A percentile compares a stretch with the other conserved stretches of the same genome.
phyloP scores from a whole-genome alignment of 2,329 filamentous ascomycete genomes.

The Rachicladosporium sp. region DNA sequence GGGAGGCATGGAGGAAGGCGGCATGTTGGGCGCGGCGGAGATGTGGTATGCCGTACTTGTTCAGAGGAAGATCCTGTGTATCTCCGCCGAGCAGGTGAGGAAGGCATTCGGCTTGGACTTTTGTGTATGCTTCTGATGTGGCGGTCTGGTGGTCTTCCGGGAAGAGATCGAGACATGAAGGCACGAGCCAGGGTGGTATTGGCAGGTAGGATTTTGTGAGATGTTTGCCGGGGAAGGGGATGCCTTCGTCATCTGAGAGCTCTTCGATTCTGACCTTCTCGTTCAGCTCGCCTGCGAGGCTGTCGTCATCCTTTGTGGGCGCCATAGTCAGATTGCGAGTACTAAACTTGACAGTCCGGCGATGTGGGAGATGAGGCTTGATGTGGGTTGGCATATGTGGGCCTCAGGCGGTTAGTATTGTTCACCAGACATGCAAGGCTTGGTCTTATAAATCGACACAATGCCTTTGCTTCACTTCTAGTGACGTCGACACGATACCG shows the following conservation, averaged over 20 bases:
- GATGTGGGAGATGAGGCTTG: conserved; percentile 3
- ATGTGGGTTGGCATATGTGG: conserved; percentile 9
- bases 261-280: conserved; percentile 20
- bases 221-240: conserved; percentile 17
- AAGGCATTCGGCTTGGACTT: conserved; percentile 11
- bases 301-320: conserved; percentile 6
- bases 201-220: conserved; percentile 4
- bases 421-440: conserved; percentile 2
- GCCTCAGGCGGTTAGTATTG: conserved; percentile 13
- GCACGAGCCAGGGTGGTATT: conserved; percentile 18
- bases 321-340: conserved; percentile 5
- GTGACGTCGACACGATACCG: no score
- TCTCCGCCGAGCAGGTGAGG: conserved; percentile 15
- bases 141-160: conserved; percentile 9
- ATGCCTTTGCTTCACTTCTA: no score
- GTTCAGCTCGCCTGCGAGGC: conserved; percentile 17
- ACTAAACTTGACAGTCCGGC: conserved; percentile 6
- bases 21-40: conserved; percentile 53
- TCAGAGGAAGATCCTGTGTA: conserved; percentile 39
- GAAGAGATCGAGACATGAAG: conserved; percentile 14
- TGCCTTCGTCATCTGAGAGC: conserved; percentile 14
- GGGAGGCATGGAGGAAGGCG: conserved; percentile 45
- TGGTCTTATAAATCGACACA: no score
- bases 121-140: conserved; percentile 3
- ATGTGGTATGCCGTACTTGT: conserved; percentile 59